Conservation (phyloP, 257 asterid species). For the Petunia secreta region DNA sequence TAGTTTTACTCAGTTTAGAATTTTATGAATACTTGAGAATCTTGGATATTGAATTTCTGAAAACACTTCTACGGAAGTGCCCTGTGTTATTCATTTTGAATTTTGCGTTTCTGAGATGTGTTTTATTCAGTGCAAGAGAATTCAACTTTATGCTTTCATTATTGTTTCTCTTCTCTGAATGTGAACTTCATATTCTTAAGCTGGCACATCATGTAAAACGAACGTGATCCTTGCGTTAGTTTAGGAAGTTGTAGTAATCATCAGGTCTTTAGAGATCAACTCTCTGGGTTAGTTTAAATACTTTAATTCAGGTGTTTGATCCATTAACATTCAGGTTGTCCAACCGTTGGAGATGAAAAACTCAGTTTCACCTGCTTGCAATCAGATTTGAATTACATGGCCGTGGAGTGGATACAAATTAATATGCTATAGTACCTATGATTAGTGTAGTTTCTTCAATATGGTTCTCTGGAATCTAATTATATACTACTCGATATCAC, state of each 20-base stretch:
- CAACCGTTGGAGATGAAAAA: neutral
- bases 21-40: constrained; percentile 28
- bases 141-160: neutral
- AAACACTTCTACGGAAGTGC: constrained; percentile 7
- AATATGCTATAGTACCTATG: neutral
- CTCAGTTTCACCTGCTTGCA: neutral
- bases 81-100: constrained; percentile 22
- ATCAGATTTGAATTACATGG: neutral
- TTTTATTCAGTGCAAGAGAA: neutral
- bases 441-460: neutral
- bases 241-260: too few species aligned
- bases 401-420: neutral
- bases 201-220: neutral
- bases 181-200: neutral
- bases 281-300: neutral
- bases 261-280: neutral
- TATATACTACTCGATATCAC: too few species aligned
- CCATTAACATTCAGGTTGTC: too few species aligned
- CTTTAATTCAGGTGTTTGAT: too few species aligned
- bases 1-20: constrained; percentile 25
- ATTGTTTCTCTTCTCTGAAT: neutral
- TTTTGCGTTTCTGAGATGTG: constrained; percentile 15
- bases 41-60: neutral
- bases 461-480: neutral
- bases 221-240: neutral